A percentile compares a stretch with the other conserved stretches of the same genome.
Evolutionary conservation across 257 asterid genomes (phyloP).

Genomic region (Scutellaria baicalensis): DNA sequence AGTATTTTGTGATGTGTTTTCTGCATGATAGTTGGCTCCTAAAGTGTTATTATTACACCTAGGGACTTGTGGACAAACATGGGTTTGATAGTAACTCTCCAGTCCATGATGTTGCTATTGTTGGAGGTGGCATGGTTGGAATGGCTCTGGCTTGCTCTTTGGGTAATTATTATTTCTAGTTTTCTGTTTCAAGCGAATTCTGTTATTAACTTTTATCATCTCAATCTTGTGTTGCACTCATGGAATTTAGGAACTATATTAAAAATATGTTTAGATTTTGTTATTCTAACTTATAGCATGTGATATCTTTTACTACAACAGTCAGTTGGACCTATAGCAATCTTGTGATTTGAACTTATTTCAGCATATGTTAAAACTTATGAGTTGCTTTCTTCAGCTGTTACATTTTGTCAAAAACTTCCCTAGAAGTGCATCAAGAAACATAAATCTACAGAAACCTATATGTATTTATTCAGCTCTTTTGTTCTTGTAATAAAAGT

Average conservation of each 20-base stretch:
- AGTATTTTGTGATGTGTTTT: background rate
- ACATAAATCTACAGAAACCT: too few species aligned
- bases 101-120: conserved; percentile 88
- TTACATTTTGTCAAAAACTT: background rate
- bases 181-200: conserved; percentile 5
- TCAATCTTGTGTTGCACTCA: background rate
- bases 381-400: background rate
- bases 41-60: background rate
- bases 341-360: background rate
- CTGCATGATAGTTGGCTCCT: background rate
- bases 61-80: conserved; percentile 38
- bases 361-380: background rate
- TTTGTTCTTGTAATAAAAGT: background rate
- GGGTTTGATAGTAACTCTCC: conserved; percentile 25
- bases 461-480: background rate
- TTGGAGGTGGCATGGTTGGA: conserved; percentile 99
- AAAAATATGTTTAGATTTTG: background rate
- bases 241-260: background rate
- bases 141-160: conserved; percentile 92
- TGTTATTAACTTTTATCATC: background rate
- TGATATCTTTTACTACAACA: background rate
- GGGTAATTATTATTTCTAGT: conserved; percentile 37
- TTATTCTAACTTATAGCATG: background rate
- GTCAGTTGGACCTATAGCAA: background rate
- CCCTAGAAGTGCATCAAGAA: too few species aligned